Evolutionary conservation across 169 alveolate species (phyloP), one percentile per base, ranked within the genome.

Genomic region (Plasmodium fragile): DNA sequence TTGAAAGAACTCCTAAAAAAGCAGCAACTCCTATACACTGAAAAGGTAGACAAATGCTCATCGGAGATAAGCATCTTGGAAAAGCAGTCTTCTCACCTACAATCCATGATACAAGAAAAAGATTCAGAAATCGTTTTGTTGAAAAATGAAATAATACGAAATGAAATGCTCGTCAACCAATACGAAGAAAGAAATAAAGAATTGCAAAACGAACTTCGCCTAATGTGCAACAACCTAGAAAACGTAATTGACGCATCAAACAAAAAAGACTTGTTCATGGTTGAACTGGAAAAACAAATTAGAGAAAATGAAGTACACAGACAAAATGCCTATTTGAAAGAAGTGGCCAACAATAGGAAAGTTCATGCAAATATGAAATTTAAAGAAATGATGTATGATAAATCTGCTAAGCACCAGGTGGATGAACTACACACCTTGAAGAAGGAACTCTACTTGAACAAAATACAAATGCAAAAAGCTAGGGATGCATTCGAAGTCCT

Each of bases 321-420:
- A 45, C 94, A 91, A 80, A 41, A 91, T 91, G 94, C 94, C 28
- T 91, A 91, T 34, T 25, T 91, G 13, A 91, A 70, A 53, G 94
- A 91, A 77, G 94, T 91, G n/a, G 94, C 94, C n/a, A 91, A 81
- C 41, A 91, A 91, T 91, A 80, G 94, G 34, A 91, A 91, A 81
- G 49, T 49, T 0, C 94, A 91, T 70, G 80, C 92, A 43, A 71
- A 91, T 91, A 81, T 91, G 92, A 79, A 91, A 81, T 91, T 91
- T 75, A 91, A 91, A 81, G 94, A 91, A 81, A 77, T 91, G 18
- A 22, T 91, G 73, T 91, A 80, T 69, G 94, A 91, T 16, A 91
- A 91, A 45, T 80, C 94, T 34, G 77, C 84, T 45, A 79, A 91
- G 45, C 53, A 80, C n/a, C 77, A 91, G 41, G 70, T 80, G 4